These are phyloP conservation scores for Amaranthus tricolor DNA, from an alignment of 179 eudicot species.

Conservation along the genomic window DNA sequence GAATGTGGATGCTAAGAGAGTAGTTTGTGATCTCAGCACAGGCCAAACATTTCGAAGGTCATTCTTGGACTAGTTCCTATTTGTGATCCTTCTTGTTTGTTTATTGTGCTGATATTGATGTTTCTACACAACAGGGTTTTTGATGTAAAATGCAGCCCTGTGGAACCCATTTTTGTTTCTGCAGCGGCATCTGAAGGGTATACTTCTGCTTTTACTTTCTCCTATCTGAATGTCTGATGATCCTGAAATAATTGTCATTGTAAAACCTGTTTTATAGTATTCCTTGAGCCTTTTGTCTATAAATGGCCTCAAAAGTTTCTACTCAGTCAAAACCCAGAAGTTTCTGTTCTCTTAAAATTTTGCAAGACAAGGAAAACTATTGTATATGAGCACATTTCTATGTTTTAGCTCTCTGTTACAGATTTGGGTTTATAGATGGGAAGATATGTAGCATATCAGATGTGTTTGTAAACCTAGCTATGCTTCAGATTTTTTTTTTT, in stretches of 20 bases:
- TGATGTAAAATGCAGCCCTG: constrained; percentile 96
- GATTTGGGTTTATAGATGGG: background rate
- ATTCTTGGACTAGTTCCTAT: constrained; percentile 10
- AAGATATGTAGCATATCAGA: background rate
- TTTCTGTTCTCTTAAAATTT: constrained; percentile 9
- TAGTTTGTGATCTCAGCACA: constrained; percentile 91
- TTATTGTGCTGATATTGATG: constrained; percentile 18
- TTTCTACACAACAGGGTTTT: constrained; percentile 55
- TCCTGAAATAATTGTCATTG: background rate
- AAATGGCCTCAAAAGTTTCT: background rate
- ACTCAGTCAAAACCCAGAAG: background rate
- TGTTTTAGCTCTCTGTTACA: background rate
- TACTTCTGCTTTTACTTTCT: constrained; percentile 7
- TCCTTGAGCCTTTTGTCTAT: constrained; percentile 1
- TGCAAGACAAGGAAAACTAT: background rate
- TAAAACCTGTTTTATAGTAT: background rate
- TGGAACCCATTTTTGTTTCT: constrained; percentile 94
- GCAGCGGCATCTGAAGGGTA: constrained; percentile 96
- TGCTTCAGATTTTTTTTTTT: background rate
- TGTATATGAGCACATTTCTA: background rate
- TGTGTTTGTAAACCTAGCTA: background rate
- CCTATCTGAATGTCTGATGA: background rate
- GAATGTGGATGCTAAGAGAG: constrained; percentile 98
- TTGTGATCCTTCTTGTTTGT: constrained; percentile 18
- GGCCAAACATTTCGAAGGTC: constrained; percentile 75